These are phyloP conservation scores for Solanum okadae DNA, from an alignment of 257 asterid genomes.

Conservation along the genomic window DNA sequence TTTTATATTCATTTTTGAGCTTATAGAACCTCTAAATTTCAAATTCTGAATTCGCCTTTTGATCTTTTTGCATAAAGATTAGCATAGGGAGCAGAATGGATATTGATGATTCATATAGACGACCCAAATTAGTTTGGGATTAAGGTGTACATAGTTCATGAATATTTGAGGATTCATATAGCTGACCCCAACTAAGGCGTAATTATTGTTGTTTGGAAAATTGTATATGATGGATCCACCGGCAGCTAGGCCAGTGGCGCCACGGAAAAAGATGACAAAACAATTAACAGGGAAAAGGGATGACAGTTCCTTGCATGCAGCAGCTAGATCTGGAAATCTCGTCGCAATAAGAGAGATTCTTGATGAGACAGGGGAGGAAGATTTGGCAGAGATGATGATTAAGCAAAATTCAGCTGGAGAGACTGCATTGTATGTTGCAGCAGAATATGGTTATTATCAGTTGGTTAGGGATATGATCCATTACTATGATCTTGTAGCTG, in stretches of 20 bases:
- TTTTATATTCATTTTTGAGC: background rate
- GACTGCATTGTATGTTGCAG: slow-evolving; percentile 39
- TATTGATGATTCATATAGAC: background rate
- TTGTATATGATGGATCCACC: background rate
- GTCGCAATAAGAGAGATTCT: slow-evolving; percentile 20
- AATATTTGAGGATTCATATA: background rate
- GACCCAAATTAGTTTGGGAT: background rate
- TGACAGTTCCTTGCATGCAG: slow-evolving; percentile 35
- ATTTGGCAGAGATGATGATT: slow-evolving; percentile 15
- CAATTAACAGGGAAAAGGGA: slow-evolving; percentile 44
- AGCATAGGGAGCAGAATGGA: background rate
- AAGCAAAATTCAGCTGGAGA: slow-evolving; percentile 39
- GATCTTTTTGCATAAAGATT: background rate
- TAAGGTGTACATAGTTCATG: background rate
- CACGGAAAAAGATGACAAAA: slow-evolving; percentile 36
- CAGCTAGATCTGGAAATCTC: slow-evolving; percentile 32
- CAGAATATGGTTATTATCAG: slow-evolving; percentile 35
- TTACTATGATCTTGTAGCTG: slow-evolving; percentile 29
- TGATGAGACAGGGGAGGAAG: slow-evolving; percentile 10
- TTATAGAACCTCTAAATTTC: background rate
- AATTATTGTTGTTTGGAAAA: background rate
- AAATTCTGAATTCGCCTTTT: background rate
- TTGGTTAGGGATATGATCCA: slow-evolving; percentile 32
- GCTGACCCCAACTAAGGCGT: background rate
- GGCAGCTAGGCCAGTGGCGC: background rate